Conservation (phyloP, 148 eudicot species). For the Chenopodium formosanum region DNA sequence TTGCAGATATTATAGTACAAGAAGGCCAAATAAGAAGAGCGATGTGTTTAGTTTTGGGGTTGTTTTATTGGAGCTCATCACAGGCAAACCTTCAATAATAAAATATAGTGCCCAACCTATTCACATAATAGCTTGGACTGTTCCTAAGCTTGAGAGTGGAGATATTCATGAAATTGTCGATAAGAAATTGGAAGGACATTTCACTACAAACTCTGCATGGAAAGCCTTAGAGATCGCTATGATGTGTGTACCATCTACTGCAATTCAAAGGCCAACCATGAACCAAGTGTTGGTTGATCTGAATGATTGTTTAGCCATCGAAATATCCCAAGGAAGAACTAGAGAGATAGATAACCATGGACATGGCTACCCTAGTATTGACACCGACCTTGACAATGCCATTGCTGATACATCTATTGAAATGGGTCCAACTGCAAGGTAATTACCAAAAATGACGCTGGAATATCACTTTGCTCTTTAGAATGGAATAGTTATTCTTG, state of each 20-base stretch:
- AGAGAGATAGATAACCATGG: background rate
- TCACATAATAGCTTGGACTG: constrained; percentile 9
- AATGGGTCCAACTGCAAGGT: too few relatives aligned
- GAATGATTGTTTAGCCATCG: constrained; percentile 32
- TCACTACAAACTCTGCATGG: constrained; percentile 13
- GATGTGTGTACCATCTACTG: background rate
- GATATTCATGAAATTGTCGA: constrained; percentile 26
- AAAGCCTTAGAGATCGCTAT: too few relatives aligned
- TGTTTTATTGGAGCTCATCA: constrained; percentile 26
- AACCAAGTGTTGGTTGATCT: constrained; percentile 24
- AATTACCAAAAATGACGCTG: too few relatives aligned
- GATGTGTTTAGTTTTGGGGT: constrained; percentile 28
- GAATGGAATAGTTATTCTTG: too few relatives aligned
- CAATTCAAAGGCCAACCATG: constrained; percentile 26
- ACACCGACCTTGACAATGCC: background rate
- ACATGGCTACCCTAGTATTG: background rate
- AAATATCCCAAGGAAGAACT: background rate
- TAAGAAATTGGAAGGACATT: background rate
- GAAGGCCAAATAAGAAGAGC: too few relatives aligned
- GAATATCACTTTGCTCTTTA: too few relatives aligned
- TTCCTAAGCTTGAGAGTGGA: constrained; percentile 12
- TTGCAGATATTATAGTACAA: too few relatives aligned
- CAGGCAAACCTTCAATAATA: constrained; percentile 13
- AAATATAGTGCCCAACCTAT: background rate
- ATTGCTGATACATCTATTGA: too few relatives aligned